A percentile compares a stretch with the other conserved stretches of the same genome.
Conservation (phyloP, 2,329 filamentous ascomycete genomes). For the Penicillium sp. region DNA sequence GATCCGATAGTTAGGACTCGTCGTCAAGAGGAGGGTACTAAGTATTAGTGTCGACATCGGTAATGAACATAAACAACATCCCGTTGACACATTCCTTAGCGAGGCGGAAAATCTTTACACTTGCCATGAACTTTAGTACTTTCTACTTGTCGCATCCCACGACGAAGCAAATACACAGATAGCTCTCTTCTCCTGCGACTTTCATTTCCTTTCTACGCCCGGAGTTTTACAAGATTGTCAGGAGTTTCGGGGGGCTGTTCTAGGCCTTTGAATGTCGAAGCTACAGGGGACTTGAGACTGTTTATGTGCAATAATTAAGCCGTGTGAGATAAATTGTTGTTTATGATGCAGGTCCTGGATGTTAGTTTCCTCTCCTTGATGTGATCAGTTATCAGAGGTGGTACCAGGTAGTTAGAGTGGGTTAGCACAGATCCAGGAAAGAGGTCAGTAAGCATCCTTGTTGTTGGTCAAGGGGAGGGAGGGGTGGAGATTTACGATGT, state of each 20-base stretch:
- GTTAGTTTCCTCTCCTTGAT: background rate
- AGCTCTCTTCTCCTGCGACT: background rate
- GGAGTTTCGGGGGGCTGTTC: background rate
- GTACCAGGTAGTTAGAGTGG: background rate
- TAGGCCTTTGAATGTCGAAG: background rate
- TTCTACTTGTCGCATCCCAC: background rate
- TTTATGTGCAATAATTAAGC: background rate
- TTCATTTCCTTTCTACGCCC: background rate
- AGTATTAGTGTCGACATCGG: background rate
- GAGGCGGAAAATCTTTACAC: slow-evolving; percentile 40
- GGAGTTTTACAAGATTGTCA: background rate
- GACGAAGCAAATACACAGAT: background rate
- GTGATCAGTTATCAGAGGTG: background rate
- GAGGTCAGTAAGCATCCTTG: background rate
- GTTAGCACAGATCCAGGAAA: slow-evolving; percentile 1
- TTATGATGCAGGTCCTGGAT: background rate
- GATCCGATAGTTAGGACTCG: background rate
- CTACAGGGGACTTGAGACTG: background rate
- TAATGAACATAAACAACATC: background rate
- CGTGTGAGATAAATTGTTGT: background rate
- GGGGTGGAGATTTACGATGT: background rate
- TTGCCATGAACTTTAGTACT: slow-evolving; percentile 28
- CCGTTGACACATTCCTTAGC: slow-evolving; percentile 40
- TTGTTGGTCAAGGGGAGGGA: background rate
- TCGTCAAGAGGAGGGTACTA: background rate